phyloP scores from a whole-genome alignment of 345 rosid genomes.

The Rhodamnia rubescens region DNA sequence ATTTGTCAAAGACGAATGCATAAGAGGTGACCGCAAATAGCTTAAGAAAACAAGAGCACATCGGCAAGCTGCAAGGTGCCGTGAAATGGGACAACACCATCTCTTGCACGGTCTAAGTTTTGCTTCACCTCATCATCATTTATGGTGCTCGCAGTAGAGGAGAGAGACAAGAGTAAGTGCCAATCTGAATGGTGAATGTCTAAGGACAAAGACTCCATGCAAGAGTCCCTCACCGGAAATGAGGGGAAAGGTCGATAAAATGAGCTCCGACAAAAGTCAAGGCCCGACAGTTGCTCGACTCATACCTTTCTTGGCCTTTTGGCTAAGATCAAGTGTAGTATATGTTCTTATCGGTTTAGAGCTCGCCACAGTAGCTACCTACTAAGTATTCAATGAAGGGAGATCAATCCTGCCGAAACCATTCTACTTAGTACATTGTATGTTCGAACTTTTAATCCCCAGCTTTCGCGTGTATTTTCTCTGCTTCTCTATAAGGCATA shows the following conservation, averaged over 20 bases:
- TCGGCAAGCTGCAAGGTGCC: background rate
- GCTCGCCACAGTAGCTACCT: background rate
- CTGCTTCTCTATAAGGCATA: background rate
- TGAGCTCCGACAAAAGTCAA: background rate
- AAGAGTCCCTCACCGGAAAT: background rate
- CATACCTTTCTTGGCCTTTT: slow-evolving; percentile 63
- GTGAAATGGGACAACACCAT: background rate
- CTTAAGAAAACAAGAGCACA: background rate
- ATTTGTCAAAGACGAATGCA: background rate
- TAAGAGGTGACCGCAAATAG: background rate
- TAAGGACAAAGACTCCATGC: background rate
- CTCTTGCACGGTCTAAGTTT: background rate
- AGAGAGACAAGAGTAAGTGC: background rate
- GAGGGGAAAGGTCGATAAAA: background rate
- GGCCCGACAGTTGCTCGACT: background rate
- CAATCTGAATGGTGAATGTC: background rate
- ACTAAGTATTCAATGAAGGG: background rate
- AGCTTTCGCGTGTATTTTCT: background rate
- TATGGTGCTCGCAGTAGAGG: accelerated
- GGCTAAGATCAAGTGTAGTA: slow-evolving; percentile 61
- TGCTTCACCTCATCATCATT: background rate
- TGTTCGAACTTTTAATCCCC: background rate
- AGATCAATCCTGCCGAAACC: background rate
- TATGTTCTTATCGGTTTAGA: slow-evolving; percentile 48
- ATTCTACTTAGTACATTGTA: background rate